Base-by-base conservation (phyloP, 1,139 yeast species). In the Meyerozyma athensensis region DNA sequence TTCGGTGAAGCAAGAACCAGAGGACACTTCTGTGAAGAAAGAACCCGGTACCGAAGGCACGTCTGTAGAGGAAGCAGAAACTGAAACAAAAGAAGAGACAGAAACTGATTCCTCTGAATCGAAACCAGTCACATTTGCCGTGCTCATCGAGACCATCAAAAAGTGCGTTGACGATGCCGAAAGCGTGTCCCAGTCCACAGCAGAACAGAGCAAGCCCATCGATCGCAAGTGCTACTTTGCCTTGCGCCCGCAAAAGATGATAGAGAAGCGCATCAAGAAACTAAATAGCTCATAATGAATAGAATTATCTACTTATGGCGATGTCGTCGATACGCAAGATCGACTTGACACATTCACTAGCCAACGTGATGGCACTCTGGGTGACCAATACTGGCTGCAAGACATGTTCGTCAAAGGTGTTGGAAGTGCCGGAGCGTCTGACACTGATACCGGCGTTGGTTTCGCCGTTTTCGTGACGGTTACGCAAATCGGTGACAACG, bases 251-350 rank as follows among this genome's bases (percentile, higher is more conserved):
- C 59, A 59, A 35, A 61, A 72, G 43, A 52, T 76, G 19, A 54
- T 79, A 23, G 72, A 72, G 45, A 68, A 73, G 50, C 46, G 45
- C 34, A 63, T 63, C 53, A 59, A 42, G 20, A 66, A 67, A 26
- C 39, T 55, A 20, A 33, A 26, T 7, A 33, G 33, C 35, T 36
- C 31, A 5, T 13, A 16, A 26, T 13, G n/a, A 13, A 13, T 28
- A 9, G 14, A 9, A 14, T 6, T 54, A 63, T 46, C 70, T 61
- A 54, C 68, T 58, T 47, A 70, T 67, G 36, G 96, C 87, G 53
- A 92, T 92, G 61, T 92, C 98, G 61, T 92, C 98, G 53, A 94
- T 92, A 65, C 98, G 84, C 58, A 92, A 74, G 48, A 92, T 87
- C 35, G 95, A 84, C 68, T 94, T 94, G 43, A 92, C 97, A 53